These are phyloP conservation scores for Diplodia sapinea DNA, from an alignment of 2,329 filamentous ascomycete genomes.

Conservation along the genomic window DNA sequence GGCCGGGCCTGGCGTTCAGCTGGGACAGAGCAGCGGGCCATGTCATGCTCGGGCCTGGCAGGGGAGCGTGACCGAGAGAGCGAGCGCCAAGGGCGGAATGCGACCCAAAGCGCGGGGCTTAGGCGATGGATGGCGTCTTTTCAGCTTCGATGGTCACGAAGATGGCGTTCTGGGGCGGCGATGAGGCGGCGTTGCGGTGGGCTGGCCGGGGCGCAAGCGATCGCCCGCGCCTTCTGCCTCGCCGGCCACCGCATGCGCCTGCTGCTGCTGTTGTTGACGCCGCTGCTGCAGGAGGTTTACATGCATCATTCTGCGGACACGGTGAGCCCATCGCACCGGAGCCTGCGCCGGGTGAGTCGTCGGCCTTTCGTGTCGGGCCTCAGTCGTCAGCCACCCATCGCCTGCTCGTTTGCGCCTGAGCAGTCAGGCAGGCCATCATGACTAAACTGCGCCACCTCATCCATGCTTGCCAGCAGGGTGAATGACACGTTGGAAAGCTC, in stretches of 20 bases:
- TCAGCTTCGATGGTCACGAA: conserved; percentile 25
- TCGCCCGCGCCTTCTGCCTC: conserved; percentile 3
- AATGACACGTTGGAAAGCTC: background rate
- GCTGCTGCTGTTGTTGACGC: background rate
- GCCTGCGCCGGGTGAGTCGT: background rate
- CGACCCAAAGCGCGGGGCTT: conserved; percentile 19
- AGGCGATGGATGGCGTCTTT: conserved; percentile 26
- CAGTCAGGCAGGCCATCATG: conserved; percentile 1
- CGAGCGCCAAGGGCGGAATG: conserved; percentile 17
- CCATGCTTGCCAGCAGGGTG: background rate
- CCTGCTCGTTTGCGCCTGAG: background rate
- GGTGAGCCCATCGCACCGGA: background rate
- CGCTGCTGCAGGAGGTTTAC: background rate
- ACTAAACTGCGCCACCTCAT: background rate
- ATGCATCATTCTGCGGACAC: background rate
- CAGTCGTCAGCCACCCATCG: background rate
- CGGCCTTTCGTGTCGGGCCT: background rate
- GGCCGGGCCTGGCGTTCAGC: conserved; percentile 25
- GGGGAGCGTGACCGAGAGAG: conserved; percentile 7
- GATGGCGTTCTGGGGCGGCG: conserved; percentile 28
- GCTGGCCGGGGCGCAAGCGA: conserved; percentile 10
- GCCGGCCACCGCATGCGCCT: conserved; percentile 7
- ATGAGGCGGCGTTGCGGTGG: conserved; percentile 1
- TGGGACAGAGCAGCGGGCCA: conserved; percentile 15
- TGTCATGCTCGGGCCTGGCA: conserved; percentile 23